phyloP scores from a whole-genome alignment of 495 filamentous ascomycete species.

The Trichoderma orchidacearum region DNA sequence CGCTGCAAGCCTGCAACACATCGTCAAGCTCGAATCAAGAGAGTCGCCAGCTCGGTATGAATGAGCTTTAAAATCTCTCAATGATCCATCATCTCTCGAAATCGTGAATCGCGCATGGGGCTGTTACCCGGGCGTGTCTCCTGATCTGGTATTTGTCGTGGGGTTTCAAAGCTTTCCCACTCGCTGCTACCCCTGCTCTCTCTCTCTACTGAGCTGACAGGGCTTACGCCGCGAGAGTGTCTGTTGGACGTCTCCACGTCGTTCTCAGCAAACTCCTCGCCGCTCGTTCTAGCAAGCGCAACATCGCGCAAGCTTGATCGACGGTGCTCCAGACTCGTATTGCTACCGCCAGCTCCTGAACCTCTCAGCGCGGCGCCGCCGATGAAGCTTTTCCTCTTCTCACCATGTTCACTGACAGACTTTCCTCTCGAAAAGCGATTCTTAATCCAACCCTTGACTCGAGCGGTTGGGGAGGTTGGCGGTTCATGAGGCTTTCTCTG shows the following conservation, averaged over 20 bases:
- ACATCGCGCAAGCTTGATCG: slow-evolving; percentile 33
- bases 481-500: background rate
- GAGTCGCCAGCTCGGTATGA: no score
- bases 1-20: no score
- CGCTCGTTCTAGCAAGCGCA: slow-evolving; percentile 24
- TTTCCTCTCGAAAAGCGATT: slow-evolving; percentile 30
- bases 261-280: background rate
- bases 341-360: slow-evolving; percentile 16
- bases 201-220: background rate
- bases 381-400: slow-evolving; percentile 25
- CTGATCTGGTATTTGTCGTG: slow-evolving; percentile 5
- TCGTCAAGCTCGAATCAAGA: no score
- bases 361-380: slow-evolving; percentile 29
- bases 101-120: slow-evolving; percentile 26
- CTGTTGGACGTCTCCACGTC: background rate
- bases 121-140: slow-evolving; percentile 18
- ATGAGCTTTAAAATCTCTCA: background rate
- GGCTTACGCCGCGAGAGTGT: background rate
- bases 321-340: slow-evolving; percentile 16
- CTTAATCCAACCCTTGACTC: slow-evolving; percentile 50
- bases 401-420: slow-evolving; percentile 9
- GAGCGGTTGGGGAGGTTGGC: slow-evolving; percentile 14
- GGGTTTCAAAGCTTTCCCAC: slow-evolving; percentile 11
- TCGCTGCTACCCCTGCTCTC: background rate
- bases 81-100: slow-evolving; percentile 14